Base-by-base conservation (phyloP, 768 basidiomycete species). In the Pholiota conissans region DNA sequence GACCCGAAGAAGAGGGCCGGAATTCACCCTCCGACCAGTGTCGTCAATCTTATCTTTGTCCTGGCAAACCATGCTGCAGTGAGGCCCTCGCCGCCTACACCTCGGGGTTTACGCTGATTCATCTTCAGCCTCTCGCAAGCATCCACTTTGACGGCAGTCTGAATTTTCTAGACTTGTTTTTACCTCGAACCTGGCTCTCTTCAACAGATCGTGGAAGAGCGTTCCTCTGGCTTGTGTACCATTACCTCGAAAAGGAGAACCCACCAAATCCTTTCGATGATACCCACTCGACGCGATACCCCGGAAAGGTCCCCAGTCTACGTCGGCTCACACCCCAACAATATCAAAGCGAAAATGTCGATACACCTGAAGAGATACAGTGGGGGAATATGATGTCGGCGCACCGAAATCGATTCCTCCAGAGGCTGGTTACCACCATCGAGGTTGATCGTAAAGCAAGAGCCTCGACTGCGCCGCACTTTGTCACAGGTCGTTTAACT, bases 21-120 rank as follows among this genome's bases (percentile, higher is more conserved):
- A 28, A 74, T 81, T 56, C 77, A 79, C 24, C 94, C 94, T 47
- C 86, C 93, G 9, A 95, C 94, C 9, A 93, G 89, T 60, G 82
- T 95, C 18, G 89, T 92, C 53, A 93, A 95, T 69, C 76, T 94
- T 45, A 82, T 95, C 47, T 95, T 95, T 66, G 84, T 93, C 42
- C 79, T 95, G 46, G 82, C 89, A 27, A 89, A 86, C 64, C 89
- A 92, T 64, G 85, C 90, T 47, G 81, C 84, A 28, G 91, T 93
- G 73, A 84, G 79, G 29, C 49, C 61, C 37, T 55, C 26, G 46
- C 22, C 39, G 11, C 9, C 45, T 37, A 29, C 18, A 24, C 39
- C 22, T 45, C 28, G 45, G 48, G 39, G 47, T 52, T 59, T 56
- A 30, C 50, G 58, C 56, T 34, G 53, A 51, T 42, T 51, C 48